A percentile compares a stretch with the other conserved stretches of the same genome.
phyloP scores from a whole-genome alignment of 345 rosid genomes.

The Erucastrum elatum region DNA sequence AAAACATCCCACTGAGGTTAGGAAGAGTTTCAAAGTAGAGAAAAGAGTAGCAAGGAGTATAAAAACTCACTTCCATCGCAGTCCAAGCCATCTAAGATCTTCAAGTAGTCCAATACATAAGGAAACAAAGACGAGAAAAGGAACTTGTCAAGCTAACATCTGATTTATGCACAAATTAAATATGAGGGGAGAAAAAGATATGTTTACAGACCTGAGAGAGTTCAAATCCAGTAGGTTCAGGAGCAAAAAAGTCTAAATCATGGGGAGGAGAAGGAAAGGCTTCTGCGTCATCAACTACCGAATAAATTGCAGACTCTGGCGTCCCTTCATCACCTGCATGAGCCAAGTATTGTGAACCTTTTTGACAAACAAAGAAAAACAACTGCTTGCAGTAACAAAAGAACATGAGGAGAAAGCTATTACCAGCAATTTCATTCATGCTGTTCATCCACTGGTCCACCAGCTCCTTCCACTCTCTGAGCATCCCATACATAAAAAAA shows the following conservation, averaged over 20 bases:
- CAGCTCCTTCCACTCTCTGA: slow-evolving; percentile 68
- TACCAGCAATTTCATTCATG: slow-evolving; percentile 56
- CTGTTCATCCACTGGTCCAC: slow-evolving; percentile 69
- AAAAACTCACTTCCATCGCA: slow-evolving; percentile 67
- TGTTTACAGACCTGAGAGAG: slow-evolving; percentile 59
- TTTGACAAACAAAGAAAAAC: not conserved
- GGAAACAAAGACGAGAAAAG: slow-evolving; percentile 15
- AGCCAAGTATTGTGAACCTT: slow-evolving; percentile 9
- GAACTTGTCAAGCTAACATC: slow-evolving; percentile 29
- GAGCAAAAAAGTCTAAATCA: slow-evolving; percentile 57
- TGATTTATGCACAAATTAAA: slow-evolving; percentile 27
- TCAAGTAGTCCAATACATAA: slow-evolving; percentile 30
- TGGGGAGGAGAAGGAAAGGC: slow-evolving; percentile 97
- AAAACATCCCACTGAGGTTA: slow-evolving; percentile 35
- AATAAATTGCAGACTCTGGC: slow-evolving; percentile 70
- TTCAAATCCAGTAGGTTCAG: slow-evolving; percentile 60
- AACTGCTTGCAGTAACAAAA: not conserved
- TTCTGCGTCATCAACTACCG: slow-evolving; percentile 68
- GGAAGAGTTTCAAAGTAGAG: slow-evolving; percentile 29
- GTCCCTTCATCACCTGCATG: slow-evolving; percentile 54
- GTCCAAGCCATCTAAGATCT: slow-evolving; percentile 96
- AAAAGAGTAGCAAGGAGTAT: slow-evolving; percentile 22
- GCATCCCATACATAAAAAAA: slow-evolving; percentile 24
- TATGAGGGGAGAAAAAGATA: not conserved
- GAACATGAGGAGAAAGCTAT: slow-evolving; percentile 18